These are phyloP conservation scores for Leccinum boreale DNA, from an alignment of 768 basidiomycete species.

Conservation along the genomic window DNA sequence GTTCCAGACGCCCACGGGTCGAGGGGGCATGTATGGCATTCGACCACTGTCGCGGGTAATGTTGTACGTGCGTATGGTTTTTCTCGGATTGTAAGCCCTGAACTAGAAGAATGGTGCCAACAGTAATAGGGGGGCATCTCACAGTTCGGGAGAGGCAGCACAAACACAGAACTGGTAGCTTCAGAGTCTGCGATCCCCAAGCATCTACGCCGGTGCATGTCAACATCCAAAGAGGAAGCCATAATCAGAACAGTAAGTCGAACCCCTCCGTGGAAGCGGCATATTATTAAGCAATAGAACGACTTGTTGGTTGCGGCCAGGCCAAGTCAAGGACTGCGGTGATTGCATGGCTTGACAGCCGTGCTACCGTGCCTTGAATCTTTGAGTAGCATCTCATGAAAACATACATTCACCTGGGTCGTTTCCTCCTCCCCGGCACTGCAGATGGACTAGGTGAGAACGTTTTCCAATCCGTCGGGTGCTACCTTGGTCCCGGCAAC, in stretches of 20 bases:
- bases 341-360: neutral
- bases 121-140: neutral
- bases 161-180: neutral
- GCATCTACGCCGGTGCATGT: too few species aligned
- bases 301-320: neutral
- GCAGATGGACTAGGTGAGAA: neutral
- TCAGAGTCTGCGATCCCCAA: neutral
- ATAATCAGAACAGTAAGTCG: too few species aligned
- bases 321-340: neutral
- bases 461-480: neutral
- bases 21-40: neutral
- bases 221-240: too few species aligned
- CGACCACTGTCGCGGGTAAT: neutral
- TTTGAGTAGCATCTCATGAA: neutral
- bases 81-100: neutral
- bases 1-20: neutral
- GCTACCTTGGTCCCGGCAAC: neutral
- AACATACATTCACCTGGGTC: neutral
- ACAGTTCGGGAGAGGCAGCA: neutral
- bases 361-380: neutral
- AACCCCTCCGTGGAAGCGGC: too few species aligned
- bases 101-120: neutral
- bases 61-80: neutral
- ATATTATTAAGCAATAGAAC: neutral
- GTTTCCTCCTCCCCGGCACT: neutral